These are phyloP conservation scores for Phytophthora lateralis DNA, from an alignment of 352 stramenopile species.

Conservation along the genomic window DNA sequence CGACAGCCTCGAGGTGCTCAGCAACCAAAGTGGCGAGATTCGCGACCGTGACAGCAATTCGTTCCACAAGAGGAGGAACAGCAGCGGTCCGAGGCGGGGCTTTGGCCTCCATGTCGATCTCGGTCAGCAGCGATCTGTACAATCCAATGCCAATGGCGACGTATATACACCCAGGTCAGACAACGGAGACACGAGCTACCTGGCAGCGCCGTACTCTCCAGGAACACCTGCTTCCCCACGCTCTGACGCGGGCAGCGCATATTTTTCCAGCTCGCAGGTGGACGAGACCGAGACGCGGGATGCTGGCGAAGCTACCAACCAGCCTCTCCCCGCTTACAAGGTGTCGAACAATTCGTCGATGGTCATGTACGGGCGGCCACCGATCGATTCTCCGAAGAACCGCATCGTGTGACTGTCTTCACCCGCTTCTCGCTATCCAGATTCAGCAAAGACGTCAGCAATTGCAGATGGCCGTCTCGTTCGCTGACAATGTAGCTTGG, in stretches of 20 bases:
- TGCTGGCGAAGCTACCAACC: slow-evolving; percentile 30
- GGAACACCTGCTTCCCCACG: slow-evolving; percentile 43
- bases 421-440: slow-evolving; percentile 30
- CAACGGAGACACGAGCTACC: slow-evolving; percentile 50
- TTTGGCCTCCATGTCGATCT: slow-evolving; percentile 75
- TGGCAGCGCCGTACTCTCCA: slow-evolving; percentile 54
- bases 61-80: slow-evolving; percentile 34
- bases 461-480: background rate
- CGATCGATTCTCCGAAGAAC: slow-evolving; percentile 19
- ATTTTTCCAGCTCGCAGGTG: slow-evolving; percentile 49
- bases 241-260: slow-evolving; percentile 64
- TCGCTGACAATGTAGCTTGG: slow-evolving; percentile 30
- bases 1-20: slow-evolving; percentile 79
- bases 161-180: slow-evolving; percentile 45
- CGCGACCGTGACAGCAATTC: slow-evolving; percentile 46
- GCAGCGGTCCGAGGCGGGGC: slow-evolving; percentile 40
- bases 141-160: slow-evolving; percentile 20
- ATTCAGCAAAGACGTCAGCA: slow-evolving; percentile 6
- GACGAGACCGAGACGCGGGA: slow-evolving; percentile 48
- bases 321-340: slow-evolving; percentile 44
- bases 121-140: slow-evolving; percentile 29
- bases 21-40: slow-evolving; percentile 67
- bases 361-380: slow-evolving; percentile 69
- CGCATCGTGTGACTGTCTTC: slow-evolving; percentile 54
- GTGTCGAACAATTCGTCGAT: slow-evolving; percentile 54